A percentile compares a stretch with the other conserved stretches of the same genome.
Evolutionary conservation across 345 rosid genomes (phyloP).

Genomic region (Lagerstroemia speciosa): DNA sequence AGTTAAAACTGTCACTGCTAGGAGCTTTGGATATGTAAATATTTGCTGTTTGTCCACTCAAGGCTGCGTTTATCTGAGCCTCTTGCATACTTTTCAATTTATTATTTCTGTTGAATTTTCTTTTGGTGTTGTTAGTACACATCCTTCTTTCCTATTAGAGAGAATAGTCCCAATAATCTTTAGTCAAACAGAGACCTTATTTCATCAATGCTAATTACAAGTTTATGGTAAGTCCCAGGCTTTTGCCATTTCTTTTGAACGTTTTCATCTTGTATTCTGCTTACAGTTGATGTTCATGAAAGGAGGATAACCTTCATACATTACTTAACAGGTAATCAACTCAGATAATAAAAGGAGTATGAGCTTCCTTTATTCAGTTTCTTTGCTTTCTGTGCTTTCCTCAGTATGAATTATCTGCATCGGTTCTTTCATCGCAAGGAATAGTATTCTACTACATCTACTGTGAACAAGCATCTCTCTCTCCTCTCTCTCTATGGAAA

Average conservation of each 20-base stretch:
- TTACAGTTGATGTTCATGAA: not conserved
- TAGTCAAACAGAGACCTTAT: not conserved
- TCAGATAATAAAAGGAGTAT: not conserved
- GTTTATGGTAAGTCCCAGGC: not conserved
- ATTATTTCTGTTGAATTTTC: not conserved
- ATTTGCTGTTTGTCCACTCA: not conserved
- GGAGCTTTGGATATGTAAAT: not conserved
- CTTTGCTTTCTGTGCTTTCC: not conserved
- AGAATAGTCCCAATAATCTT: not conserved
- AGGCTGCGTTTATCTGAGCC: not conserved
- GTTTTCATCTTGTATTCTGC: not conserved
- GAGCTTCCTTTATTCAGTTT: not conserved
- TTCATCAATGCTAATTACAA: not conserved
- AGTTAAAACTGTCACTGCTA: not conserved
- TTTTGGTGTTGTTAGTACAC: not conserved
- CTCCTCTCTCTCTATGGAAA: not conserved
- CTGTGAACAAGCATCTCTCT: not conserved
- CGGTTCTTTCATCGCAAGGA: not conserved
- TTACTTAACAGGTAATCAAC: not conserved
- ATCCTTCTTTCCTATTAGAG: not conserved
- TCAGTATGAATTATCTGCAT: not conserved
- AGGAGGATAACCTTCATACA: not conserved
- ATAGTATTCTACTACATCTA: not conserved
- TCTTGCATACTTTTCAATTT: not conserved
- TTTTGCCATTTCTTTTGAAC: not conserved